A percentile compares a stretch with the other conserved stretches of the same genome.
Evolutionary conservation across 495 filamentous ascomycete species (phyloP).

Genomic region (Cercophora sp.): DNA sequence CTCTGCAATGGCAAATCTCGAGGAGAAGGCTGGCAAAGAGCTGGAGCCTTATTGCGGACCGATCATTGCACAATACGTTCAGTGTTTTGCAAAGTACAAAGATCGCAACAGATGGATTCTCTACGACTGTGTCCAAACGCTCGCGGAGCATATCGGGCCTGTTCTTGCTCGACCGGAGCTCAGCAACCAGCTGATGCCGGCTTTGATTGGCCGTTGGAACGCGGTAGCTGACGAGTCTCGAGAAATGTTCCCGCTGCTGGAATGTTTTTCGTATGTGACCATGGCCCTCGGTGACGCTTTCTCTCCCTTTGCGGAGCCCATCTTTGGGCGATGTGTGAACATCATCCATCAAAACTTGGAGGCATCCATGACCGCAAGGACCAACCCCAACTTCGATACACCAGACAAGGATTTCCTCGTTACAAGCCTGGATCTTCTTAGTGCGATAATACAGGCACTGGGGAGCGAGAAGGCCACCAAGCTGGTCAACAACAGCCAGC

Average conservation of each 20-base stretch:
- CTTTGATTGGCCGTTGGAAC: conserved; percentile 85
- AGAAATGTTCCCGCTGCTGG: conserved; percentile 89
- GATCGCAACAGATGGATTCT: conserved; percentile 98
- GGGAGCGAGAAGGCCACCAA: conserved; percentile 67
- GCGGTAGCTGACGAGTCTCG: conserved; percentile 83
- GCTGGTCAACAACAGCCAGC: conserved; percentile 69
- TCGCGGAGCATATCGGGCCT: conserved; percentile 86
- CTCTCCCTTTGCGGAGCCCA: conserved; percentile 73
- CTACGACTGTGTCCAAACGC: conserved; percentile 96
- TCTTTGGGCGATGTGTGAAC: conserved; percentile 80
- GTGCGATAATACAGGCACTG: conserved; percentile 89
- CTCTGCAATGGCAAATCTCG: conserved; percentile 92
- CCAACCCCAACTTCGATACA: conserved; percentile 62
- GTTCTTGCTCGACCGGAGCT: conserved; percentile 73
- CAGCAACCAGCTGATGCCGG: conserved; percentile 86
- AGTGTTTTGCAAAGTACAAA: conserved; percentile 92
- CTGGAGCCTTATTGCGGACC: conserved; percentile 81
- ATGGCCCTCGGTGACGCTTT: conserved; percentile 81
- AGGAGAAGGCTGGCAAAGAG: conserved; percentile 82
- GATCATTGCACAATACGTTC: conserved; percentile 88
- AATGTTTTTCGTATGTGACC: conserved; percentile 92
- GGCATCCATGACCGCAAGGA: conserved; percentile 60
- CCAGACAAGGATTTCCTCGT: conserved; percentile 98
- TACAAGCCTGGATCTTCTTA: conserved; percentile 91
- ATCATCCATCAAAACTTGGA: conserved; percentile 91